phyloP scores from a whole-genome alignment of 441 rosid genomes.

The Eruca vesicaria region DNA sequence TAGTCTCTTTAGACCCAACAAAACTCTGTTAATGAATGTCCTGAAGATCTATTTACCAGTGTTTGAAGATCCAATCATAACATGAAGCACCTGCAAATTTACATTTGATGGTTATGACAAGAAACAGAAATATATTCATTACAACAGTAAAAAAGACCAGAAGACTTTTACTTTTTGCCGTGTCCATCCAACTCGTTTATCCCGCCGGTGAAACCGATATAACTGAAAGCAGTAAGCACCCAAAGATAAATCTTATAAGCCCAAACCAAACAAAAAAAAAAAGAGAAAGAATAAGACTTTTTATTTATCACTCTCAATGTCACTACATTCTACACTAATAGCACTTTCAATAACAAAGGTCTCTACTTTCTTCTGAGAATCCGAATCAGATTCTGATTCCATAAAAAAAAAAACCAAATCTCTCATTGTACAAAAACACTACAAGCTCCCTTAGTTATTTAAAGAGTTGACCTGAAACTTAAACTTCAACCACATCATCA shows the following conservation, averaged over 20 bases:
- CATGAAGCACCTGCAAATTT: constrained; percentile 52
- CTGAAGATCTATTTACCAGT: constrained; percentile 38
- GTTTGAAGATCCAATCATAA: constrained; percentile 61
- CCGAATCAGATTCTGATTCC: constrained; percentile 21
- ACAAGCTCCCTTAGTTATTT: not conserved
- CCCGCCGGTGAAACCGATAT: constrained; percentile 50
- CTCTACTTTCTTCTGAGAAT: constrained; percentile 3
- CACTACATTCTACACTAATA: constrained; percentile 6
- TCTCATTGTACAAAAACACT: constrained; percentile 10
- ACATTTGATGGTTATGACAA: not conserved
- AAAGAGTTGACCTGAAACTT: constrained; percentile 30
- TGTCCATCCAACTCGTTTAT: constrained; percentile 58
- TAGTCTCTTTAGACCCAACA: not conserved
- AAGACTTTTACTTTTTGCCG: constrained; percentile 54
- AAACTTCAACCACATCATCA: constrained; percentile 23
- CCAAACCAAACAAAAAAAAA: constrained; percentile 12
- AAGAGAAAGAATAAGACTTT: constrained; percentile 16
- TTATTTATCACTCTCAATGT: not conserved
- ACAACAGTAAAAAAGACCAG: not conserved
- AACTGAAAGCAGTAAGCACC: constrained; percentile 45
- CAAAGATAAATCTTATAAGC: constrained; percentile 19
- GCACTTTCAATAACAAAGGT: not conserved
- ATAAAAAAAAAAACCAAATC: constrained; percentile 12
- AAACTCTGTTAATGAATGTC: not conserved
- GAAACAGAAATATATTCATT: not conserved